Evolutionary conservation across 495 filamentous ascomycete species (phyloP), one percentile per base, ranked within the genome.

Genomic region (Poronia punctata): DNA sequence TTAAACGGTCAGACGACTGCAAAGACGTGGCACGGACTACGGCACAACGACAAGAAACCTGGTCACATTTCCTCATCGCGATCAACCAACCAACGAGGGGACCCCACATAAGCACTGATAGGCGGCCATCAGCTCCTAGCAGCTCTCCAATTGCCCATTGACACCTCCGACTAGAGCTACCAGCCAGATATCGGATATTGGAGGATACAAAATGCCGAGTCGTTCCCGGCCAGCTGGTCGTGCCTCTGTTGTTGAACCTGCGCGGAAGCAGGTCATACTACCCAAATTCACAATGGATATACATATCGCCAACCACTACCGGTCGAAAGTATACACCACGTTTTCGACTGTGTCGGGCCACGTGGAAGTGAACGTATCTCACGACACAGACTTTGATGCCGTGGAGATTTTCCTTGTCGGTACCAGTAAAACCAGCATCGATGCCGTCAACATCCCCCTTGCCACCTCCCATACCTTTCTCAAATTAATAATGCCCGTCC

Each of bases 401-500:
- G 59, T 97, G 35, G 76, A 85, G 40, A 89, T 98, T 53, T 68
- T 83, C 1, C 78, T 98, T 30, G 75, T 90, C 52, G 92, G 92
- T 62, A 68, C 44, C 6, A 64, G 54, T 27, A 62, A 57, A 46
- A 66, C 67, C 1, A 59, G 51, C 25, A 48, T 71, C 20, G 64
- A 74, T 14, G 55, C 61, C 15, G 53, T 70, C 18, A 57, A 48
- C 41, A 54, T 61, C 12, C 66, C 68, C 15, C 66, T 59, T 16
- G 59, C 61, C 7, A 62, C 70, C 4, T 57, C 62, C 29, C 72
- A 76, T 44, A 73, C 62, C 14, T 96, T 96, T 52, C 70, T 98
- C 32, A 85, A 84, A 57, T 70, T 97, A 45, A 67, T 68, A 29
- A 90, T 95, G 67, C 92, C 93, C 4, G 77, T 90, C 10, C 66